Base-by-base conservation (phyloP, 441 rosid genomes). In the Hura crepitans region DNA sequence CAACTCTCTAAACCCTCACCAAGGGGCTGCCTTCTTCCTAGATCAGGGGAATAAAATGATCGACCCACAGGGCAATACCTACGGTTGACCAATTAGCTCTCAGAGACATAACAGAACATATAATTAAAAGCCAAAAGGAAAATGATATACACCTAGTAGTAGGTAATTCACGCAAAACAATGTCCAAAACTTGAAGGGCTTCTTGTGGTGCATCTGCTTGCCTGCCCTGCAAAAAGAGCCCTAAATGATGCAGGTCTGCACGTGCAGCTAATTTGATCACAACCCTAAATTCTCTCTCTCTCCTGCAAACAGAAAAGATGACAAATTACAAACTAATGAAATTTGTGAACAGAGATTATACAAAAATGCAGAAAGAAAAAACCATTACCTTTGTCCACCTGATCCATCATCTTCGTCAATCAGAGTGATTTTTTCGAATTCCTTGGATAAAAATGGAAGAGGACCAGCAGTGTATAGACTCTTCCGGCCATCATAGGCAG, bases 1-100 rank as follows among this genome's bases (percentile, higher is more conserved):
- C 98, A 94, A 73, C 97, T 90, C 81, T 94, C 98, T 72, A 94
- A 75, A 51, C 98, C 98, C 78, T 92, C 97, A 4, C 97, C 98
- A 77, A 94, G 77, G 17, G 93, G 71, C 54, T 88, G 92, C 78
- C 89, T 94, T 77, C 85, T 86, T 73, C 96, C 96, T 12, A 92
- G 80, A 73, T 86, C 68, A 79, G 97, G 97, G 46, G 96, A 86
- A 76, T 88, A 94, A 80, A 94, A 94, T 13, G 97, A 94, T 65
- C 98, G 92, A 42, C 91, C 97, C 65, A 94, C 97, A 7, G 98
- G 97, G 72, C 78, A 84, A 68, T 87, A 93, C 84, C 98, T 91
- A 72, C 57, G 63, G 62, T 60, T 27, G 56, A 75, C 62, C 55
- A 71, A 56, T 56, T 72, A 65, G 70, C 49, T 60, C 12, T 22